Base-by-base conservation (phyloP, 2,329 filamentous ascomycete genomes). In the Pseudogymnoascus sp. region DNA sequence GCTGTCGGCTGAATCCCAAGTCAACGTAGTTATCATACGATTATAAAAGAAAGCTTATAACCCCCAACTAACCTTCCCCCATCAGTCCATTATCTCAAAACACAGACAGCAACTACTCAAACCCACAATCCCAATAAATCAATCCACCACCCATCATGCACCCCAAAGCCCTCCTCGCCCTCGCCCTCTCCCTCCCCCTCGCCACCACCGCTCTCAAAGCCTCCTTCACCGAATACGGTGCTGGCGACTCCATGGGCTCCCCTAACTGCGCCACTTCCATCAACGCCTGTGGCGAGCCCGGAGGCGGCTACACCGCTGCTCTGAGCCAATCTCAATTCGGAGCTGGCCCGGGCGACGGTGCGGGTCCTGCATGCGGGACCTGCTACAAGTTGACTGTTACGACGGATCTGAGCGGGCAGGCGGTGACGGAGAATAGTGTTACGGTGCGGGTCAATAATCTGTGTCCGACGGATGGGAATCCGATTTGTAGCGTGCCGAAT, bases 221-320 rank as follows among this genome's bases (percentile, higher is more conserved):
- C n/a, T 61, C 60, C 23, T 61, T 61, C 38, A 61, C 60, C 38
- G 38, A 61, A 49, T 61, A 61, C 37, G 60, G 60, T n/a, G 31
- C 21, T 1, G 43, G 38, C 23, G 60, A 61, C 37, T 42, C 25
- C 21, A 61, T 43, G 25, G 60, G 60, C 16, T 61, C 60, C 5
- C 25, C 25, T 16, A 61, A 42, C 37, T 61, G 60, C 63, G 65
- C 53, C 49, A 65, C 62, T 11, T 43, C 38, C 40, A 60, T 66
- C 40, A 64, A 63, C 5, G 62, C 63, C 36, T 69, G 67, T 12
- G 65, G 64, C 21, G 66, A 67, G 28, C 56, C 63, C 12, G 63
- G 63, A 3, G 3, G 49, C 49, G 49, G 49, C 49, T 49, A 49
- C 63, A 8, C 65, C 63, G 31, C 49, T 1, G 49, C 49, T 2